These are phyloP conservation scores for Rachicladosporium sp. DNA, from an alignment of 2,329 filamentous ascomycete genomes.

Conservation along the genomic window DNA sequence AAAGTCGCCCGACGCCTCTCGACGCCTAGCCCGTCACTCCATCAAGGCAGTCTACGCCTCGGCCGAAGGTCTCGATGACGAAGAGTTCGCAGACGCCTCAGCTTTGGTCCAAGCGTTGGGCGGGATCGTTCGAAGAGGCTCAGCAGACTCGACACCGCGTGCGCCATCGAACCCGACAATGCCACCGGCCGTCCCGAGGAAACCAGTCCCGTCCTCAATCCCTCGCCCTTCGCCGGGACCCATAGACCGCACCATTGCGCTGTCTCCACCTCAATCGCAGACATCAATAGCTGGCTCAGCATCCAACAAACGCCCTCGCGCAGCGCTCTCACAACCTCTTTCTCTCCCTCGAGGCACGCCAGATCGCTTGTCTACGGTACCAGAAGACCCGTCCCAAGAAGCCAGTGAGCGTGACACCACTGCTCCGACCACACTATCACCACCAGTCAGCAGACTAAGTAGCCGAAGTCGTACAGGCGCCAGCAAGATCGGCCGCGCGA, in stretches of 20 bases:
- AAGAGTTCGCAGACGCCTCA: conserved; percentile 86
- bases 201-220: conserved; percentile 3
- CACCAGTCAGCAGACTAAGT: conserved; percentile 16
- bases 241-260: conserved; percentile 22
- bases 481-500: conserved; percentile 4
- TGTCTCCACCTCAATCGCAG: conserved; percentile 13
- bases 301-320: background rate
- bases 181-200: conserved; percentile 1
- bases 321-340: background rate
- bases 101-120: conserved; percentile 76
- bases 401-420: conserved; percentile 11
- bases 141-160: conserved; percentile 16
- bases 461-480: conserved; percentile 11
- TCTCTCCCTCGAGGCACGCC: conserved; percentile 10
- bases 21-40: conserved; percentile 65
- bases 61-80: conserved; percentile 84
- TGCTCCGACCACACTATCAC: conserved; percentile 6
- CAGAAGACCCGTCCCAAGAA: conserved; percentile 15
- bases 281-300: conserved; percentile 3
- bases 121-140: conserved; percentile 73
- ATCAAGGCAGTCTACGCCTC: conserved; percentile 87
- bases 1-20: conserved; percentile 65
- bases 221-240: conserved; percentile 1
- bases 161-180: conserved; percentile 1
- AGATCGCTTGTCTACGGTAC: conserved; percentile 21